Evolutionary conservation across 2,329 filamentous ascomycete species (phyloP).

Genomic region (Acarospora socialis): DNA sequence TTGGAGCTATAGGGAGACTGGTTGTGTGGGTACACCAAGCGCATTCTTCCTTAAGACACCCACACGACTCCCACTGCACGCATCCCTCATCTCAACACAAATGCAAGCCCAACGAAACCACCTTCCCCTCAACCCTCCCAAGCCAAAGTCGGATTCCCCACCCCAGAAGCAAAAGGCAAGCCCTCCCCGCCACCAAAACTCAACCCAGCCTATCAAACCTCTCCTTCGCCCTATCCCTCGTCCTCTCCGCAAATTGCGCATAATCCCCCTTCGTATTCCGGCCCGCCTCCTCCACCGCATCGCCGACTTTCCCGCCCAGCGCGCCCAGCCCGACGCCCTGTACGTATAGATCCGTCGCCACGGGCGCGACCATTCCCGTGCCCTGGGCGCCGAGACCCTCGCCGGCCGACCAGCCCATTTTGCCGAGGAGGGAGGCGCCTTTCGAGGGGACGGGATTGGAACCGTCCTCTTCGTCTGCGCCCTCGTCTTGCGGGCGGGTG

Average conservation of each 20-base stretch:
- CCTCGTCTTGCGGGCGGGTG: conserved; percentile 22
- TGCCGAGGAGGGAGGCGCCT: conserved; percentile 35
- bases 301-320: conserved; percentile 34
- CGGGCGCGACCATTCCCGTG: conserved; percentile 32
- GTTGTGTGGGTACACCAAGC: too few relatives aligned
- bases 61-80: too few relatives aligned
- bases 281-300: conserved; percentile 33
- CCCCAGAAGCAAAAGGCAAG: too few relatives aligned
- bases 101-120: too few relatives aligned
- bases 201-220: conserved; percentile 30
- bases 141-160: too few relatives aligned
- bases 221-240: conserved; percentile 32
- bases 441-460: conserved; percentile 26
- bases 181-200: neutral
- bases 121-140: too few relatives aligned
- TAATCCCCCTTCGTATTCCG: conserved; percentile 34
- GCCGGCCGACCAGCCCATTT: conserved; percentile 37
- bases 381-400: conserved; percentile 34
- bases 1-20: too few relatives aligned
- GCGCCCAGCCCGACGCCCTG: conserved; percentile 36
- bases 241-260: conserved; percentile 34
- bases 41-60: too few relatives aligned
- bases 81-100: too few relatives aligned
- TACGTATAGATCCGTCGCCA: conserved; percentile 34
- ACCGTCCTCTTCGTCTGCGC: conserved; percentile 21